Percentiles rank a stretch among this genome's conserved stretches.
Conservation (phyloP, 1,284 basidiomycete species). For the Trichosporon faecale region DNA sequence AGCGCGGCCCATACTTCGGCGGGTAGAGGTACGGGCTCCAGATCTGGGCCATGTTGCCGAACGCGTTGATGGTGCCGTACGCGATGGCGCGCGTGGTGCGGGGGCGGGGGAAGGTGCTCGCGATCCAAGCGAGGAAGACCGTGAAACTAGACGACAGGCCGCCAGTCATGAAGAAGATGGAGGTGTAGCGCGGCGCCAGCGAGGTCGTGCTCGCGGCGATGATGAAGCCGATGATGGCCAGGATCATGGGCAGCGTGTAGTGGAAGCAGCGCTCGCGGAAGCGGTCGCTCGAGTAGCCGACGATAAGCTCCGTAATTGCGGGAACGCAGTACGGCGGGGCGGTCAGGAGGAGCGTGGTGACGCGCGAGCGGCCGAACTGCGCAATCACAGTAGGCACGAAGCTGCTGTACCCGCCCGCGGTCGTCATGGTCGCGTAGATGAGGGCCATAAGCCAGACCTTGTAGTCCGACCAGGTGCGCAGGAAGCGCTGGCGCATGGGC, state of each 20-base stretch:
- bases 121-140: slow-evolving; percentile 42
- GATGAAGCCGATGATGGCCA: slow-evolving; percentile 44
- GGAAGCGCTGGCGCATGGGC: slow-evolving; percentile 12
- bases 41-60: slow-evolving; percentile 40
- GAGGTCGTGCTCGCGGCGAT: slow-evolving; percentile 34
- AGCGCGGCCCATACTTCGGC: slow-evolving; percentile 29
- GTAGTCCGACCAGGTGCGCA: slow-evolving; percentile 18
- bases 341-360: slow-evolving; percentile 41
- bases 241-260: slow-evolving; percentile 45
- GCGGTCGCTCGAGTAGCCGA: slow-evolving; percentile 34
- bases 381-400: slow-evolving; percentile 36
- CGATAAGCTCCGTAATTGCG: slow-evolving; percentile 34
- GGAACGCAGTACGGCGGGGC: slow-evolving; percentile 39
- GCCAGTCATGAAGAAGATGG: slow-evolving; percentile 37
- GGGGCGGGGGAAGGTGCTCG: slow-evolving; percentile 40
- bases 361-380: slow-evolving; percentile 36
- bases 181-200: slow-evolving; percentile 35
- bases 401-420: slow-evolving; percentile 33
- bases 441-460: slow-evolving; percentile 27
- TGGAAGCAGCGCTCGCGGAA: slow-evolving; percentile 45
- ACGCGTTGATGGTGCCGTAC: slow-evolving; percentile 40
- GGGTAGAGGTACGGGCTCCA: slow-evolving; percentile 42
- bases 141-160: slow-evolving; percentile 38
- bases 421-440: slow-evolving; percentile 26
- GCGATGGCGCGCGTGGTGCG: slow-evolving; percentile 40